Evolutionary conservation across 2,329 filamentous ascomycete species (phyloP).

Genomic region (Xylariaceae sp.): DNA sequence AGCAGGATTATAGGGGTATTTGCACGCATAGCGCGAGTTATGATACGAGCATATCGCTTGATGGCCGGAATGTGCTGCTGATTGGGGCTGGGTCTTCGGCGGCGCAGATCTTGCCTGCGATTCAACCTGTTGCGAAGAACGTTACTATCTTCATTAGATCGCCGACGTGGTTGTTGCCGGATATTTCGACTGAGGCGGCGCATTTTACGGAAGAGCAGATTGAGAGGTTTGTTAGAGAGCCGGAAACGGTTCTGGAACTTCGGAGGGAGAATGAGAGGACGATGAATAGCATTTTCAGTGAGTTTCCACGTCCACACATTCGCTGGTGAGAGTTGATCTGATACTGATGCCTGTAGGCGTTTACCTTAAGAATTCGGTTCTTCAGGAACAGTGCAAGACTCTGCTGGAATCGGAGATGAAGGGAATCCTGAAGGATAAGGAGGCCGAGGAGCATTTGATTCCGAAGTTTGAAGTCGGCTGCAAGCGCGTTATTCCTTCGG

Average conservation of each 20-base stretch:
- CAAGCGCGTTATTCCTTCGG: constrained; percentile 38
- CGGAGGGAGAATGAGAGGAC: constrained; percentile 18
- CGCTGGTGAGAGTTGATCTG: no score
- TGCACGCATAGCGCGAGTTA: constrained; percentile 16
- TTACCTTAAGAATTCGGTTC: neutral
- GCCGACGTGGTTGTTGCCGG: constrained; percentile 46
- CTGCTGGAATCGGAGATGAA: neutral
- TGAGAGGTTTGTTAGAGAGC: constrained; percentile 34
- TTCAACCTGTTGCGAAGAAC: constrained; percentile 40
- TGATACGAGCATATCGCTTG: neutral
- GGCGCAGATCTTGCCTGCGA: constrained; percentile 41
- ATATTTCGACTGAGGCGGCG: constrained; percentile 38
- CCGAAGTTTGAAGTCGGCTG: constrained; percentile 34
- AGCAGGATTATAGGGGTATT: constrained; percentile 12
- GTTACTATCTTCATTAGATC: constrained; percentile 47
- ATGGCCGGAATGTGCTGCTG: neutral
- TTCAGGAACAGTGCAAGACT: neutral
- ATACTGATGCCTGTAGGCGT: neutral
- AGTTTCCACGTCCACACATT: constrained; percentile 12
- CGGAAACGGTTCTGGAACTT: constrained; percentile 9
- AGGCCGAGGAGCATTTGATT: constrained; percentile 20
- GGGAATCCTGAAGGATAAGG: constrained; percentile 6
- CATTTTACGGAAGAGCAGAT: constrained; percentile 34
- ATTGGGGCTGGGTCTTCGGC: neutral
- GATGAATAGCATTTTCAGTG: constrained; percentile 26